Evolutionary conservation across 2,329 filamentous ascomycete species (phyloP).

Genomic region (Stagonosporopsis tanaceti): DNA sequence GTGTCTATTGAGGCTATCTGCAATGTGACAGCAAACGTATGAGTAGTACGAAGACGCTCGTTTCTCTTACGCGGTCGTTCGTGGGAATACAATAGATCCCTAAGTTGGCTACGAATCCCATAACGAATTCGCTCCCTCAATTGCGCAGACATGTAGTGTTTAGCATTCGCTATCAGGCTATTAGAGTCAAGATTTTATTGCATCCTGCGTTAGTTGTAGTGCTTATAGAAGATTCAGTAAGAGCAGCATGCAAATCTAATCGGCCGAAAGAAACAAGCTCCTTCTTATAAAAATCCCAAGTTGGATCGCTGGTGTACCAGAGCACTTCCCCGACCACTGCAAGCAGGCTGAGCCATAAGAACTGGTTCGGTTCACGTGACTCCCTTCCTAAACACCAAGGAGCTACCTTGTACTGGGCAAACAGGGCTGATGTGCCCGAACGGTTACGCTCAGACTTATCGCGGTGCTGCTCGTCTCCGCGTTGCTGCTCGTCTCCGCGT

Average conservation of each 20-base stretch:
- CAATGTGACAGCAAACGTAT: neutral
- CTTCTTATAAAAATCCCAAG: neutral
- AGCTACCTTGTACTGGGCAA: neutral
- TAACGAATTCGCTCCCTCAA: no score
- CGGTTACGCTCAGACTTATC: neutral
- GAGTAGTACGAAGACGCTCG: neutral
- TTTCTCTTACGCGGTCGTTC: no score
- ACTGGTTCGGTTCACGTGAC: neutral
- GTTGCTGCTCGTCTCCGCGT: neutral
- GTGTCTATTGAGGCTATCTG: neutral
- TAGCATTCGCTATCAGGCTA: no score
- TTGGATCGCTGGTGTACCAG: constrained; percentile 3
- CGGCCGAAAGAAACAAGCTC: no score
- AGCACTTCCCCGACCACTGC: neutral
- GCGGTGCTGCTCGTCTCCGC: neutral
- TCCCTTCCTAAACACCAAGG: neutral
- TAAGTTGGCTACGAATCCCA: no score
- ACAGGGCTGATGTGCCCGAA: neutral
- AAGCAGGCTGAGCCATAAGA: constrained; percentile 3
- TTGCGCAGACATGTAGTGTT: no score
- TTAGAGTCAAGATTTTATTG: no score
- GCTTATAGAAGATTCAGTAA: no score
- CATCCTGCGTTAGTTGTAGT: no score
- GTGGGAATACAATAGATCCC: no score
- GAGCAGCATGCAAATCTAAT: no score